Percentiles rank a stretch among this genome's conserved stretches.
These are phyloP conservation scores for Batkoa obscura DNA, from an alignment of 371 early-diverging fungal species.

Conservation along the genomic window DNA sequence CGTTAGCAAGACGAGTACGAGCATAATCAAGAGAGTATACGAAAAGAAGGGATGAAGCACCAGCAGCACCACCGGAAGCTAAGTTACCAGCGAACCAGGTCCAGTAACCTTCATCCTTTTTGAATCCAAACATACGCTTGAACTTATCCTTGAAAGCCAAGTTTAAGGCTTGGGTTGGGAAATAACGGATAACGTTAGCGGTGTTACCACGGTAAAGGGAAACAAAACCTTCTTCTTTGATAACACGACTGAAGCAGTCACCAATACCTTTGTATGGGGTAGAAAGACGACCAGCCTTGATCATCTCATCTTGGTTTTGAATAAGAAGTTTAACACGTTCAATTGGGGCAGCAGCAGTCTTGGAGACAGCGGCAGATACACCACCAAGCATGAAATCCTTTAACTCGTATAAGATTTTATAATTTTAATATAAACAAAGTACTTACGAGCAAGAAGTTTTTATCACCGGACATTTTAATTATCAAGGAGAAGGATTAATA, in stretches of 20 bases:
- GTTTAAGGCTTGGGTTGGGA: constrained; percentile 63
- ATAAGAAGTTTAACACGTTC: constrained; percentile 61
- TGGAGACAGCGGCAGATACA: constrained; percentile 80
- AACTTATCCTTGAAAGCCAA: constrained; percentile 68
- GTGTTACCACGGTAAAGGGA: constrained; percentile 48
- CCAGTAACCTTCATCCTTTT: constrained; percentile 45
- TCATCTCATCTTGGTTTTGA: constrained; percentile 55
- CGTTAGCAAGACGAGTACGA: constrained; percentile 59
- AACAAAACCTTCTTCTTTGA: constrained; percentile 40
- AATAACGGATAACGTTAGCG: constrained; percentile 62
- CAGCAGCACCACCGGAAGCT: constrained; percentile 60
- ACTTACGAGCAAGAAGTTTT: not conserved
- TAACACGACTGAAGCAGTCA: constrained; percentile 44
- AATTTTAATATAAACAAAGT: not conserved
- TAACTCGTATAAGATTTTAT: not conserved
- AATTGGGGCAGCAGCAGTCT: constrained; percentile 73
- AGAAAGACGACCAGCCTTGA: constrained; percentile 33
- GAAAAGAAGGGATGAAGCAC: constrained; percentile 49
- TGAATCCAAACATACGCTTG: constrained; percentile 46
- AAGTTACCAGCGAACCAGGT: constrained; percentile 55
- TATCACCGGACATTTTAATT: not conserved
- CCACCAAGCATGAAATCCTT: constrained; percentile 47
- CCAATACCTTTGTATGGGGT: constrained; percentile 41
- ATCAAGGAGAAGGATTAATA: not conserved
- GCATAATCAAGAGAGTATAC: constrained; percentile 60